These are phyloP conservation scores for Psidium guajava DNA, from an alignment of 345 rosid species.

Conservation along the genomic window DNA sequence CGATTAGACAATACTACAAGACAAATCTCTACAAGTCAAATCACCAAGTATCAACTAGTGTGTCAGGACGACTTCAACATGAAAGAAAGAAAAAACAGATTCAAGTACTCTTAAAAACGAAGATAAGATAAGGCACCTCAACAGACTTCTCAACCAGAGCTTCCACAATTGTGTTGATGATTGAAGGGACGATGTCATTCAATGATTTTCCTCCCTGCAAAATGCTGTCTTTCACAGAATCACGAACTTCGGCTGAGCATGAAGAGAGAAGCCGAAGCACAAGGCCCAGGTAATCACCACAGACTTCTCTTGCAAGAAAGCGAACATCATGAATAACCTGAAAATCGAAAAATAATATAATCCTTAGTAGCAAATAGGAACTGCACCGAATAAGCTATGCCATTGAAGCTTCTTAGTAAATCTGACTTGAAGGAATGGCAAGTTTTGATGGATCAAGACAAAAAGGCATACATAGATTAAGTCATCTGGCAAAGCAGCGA, in stretches of 20 bases:
- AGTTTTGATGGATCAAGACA: background rate
- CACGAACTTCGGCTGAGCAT: constrained; percentile 55
- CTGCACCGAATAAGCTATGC: background rate
- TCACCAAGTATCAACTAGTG: background rate
- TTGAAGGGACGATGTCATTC: constrained; percentile 41
- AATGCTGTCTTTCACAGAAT: constrained; percentile 72
- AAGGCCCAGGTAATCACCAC: constrained; percentile 54
- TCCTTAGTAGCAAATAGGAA: background rate
- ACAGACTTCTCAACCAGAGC: constrained; percentile 75
- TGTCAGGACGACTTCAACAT: background rate
- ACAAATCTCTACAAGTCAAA: background rate
- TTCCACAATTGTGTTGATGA: constrained; percentile 44
- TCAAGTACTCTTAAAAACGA: background rate
- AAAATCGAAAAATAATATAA: constrained; percentile 18
- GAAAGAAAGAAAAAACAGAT: background rate
- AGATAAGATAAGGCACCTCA: constrained; percentile 37
- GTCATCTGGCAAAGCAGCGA: constrained; percentile 68
- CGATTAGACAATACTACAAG: background rate
- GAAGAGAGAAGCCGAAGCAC: constrained; percentile 54
- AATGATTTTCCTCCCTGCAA: constrained; percentile 53
- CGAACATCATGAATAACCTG: constrained; percentile 86
- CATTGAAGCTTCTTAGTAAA: background rate
- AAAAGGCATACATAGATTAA: constrained; percentile 55
- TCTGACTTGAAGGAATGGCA: background rate
- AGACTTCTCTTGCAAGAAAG: constrained; percentile 49